phyloP scores from a whole-genome alignment of 345 rosid species.

The Carallia brachiata region DNA sequence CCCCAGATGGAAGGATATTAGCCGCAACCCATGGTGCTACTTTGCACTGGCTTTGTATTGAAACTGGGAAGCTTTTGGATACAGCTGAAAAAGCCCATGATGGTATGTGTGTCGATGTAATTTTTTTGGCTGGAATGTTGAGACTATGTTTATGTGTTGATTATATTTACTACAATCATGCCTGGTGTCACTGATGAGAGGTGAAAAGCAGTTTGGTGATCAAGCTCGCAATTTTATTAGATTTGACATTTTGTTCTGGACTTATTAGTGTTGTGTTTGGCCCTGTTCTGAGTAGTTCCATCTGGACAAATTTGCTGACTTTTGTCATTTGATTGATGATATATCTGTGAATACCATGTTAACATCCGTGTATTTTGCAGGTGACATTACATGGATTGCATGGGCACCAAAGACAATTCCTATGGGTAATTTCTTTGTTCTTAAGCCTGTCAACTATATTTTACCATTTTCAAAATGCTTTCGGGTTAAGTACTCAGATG shows the following conservation, averaged over 20 bases:
- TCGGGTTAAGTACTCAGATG: too few species aligned
- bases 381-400: conserved; percentile 73
- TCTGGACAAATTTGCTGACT: too few species aligned
- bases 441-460: not conserved
- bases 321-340: not conserved
- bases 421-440: conserved; percentile 46
- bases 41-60: conserved; percentile 83
- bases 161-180: too few species aligned
- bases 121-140: not conserved
- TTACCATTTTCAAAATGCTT: too few species aligned
- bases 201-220: too few species aligned
- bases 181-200: too few species aligned
- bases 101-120: conserved; percentile 37
- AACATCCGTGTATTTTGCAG: conserved; percentile 37
- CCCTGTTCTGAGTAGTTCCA: too few species aligned
- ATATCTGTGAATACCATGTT: not conserved
- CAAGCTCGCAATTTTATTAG: too few species aligned
- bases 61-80: conserved; percentile 81
- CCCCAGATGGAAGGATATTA: conserved; percentile 89
- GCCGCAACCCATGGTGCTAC: conserved; percentile 73
- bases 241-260: too few species aligned
- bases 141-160: not conserved
- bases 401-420: conserved; percentile 73
- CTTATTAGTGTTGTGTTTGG: too few species aligned
- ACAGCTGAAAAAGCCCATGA: conserved; percentile 89